phyloP scores from a whole-genome alignment of 2,329 filamentous ascomycete genomes.

The Dactylella cylindrospora region DNA sequence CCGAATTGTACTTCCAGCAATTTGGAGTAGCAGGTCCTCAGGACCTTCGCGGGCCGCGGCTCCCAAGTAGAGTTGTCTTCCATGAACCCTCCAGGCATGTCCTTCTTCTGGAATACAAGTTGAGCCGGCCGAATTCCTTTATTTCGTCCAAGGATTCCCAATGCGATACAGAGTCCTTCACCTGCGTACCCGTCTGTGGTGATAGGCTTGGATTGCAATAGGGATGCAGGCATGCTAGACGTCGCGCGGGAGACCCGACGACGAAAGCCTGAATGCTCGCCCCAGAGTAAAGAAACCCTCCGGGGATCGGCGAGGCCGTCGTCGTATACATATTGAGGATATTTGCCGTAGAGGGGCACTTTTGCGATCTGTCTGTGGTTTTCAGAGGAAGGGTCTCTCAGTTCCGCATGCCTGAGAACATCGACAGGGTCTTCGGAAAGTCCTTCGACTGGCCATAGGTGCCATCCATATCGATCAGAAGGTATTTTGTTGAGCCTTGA shows the following conservation, averaged over 20 bases:
- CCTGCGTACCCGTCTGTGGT: slow-evolving; percentile 1
- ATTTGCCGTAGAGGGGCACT: no score
- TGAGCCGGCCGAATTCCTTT: neutral
- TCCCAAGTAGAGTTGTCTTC: neutral
- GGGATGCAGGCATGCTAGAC: neutral
- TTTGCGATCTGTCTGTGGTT: no score
- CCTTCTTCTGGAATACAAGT: neutral
- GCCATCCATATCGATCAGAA: neutral
- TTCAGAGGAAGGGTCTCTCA: no score
- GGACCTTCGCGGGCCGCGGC: neutral
- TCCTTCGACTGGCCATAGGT: neutral
- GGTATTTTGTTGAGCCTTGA: no score
- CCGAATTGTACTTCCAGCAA: neutral
- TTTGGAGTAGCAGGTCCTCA: neutral
- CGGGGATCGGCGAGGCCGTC: neutral
- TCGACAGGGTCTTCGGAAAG: neutral
- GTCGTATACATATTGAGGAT: no score
- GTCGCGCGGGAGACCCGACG: neutral
- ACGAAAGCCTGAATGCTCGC: neutral
- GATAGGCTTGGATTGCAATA: neutral
- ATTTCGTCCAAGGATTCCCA: neutral
- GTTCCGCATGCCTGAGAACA: no score
- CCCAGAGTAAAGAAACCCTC: neutral
- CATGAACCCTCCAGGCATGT: neutral
- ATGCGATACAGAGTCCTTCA: neutral